Evolutionary conservation across 2,329 filamentous ascomycete genomes (phyloP), one percentile per base, ranked within the genome.

Genomic region (Calonectria fujianensis): DNA sequence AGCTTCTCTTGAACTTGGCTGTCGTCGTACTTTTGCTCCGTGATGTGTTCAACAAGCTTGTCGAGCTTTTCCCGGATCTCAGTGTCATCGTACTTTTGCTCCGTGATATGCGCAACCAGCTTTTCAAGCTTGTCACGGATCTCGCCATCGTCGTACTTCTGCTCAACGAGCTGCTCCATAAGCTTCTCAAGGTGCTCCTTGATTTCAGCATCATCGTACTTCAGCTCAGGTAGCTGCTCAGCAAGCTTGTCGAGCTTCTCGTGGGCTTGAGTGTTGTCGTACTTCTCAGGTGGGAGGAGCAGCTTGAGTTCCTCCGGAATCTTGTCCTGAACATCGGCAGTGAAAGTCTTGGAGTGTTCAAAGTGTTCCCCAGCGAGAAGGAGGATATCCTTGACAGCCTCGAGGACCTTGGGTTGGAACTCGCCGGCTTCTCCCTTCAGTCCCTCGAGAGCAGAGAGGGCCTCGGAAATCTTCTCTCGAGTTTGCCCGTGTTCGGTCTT

Each of bases 381-480:
- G 50, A 97, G 89, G n/a, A 98, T 92, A 80, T 98, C 95, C 80
- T 95, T 94, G 77, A 99, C 91, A 0, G 94, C 92, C 69, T 96
- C 93, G 72, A 98, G 90, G 78, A 98, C 94, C 85, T 97, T 94
- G 1, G 97, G 97, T 79, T 98, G 94, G 77, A 94, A 94, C 83
- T 98, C 96, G 11, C 91, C 91, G 37, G 98, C 90, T 73, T 97
- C 93, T 74, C 90, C 93, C 82, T 97, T 94, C 1, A 98, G 88
- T 31, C 92, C 92, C 78, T 94, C 93, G 20, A 98, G 92, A 10
- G 91, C 91, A 72, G 90, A 90, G 48, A 96, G 88, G 14, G 95
- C 92, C 81, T 95, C 94, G 79, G 93, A 91, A 69, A 98, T 89
- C 79, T 97, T 93, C 45, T 96, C 94, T 10, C 95, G 93, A 13